phyloP scores from a whole-genome alignment of 2,329 filamentous ascomycete species.

The Paracoccidioides brasiliensis region DNA sequence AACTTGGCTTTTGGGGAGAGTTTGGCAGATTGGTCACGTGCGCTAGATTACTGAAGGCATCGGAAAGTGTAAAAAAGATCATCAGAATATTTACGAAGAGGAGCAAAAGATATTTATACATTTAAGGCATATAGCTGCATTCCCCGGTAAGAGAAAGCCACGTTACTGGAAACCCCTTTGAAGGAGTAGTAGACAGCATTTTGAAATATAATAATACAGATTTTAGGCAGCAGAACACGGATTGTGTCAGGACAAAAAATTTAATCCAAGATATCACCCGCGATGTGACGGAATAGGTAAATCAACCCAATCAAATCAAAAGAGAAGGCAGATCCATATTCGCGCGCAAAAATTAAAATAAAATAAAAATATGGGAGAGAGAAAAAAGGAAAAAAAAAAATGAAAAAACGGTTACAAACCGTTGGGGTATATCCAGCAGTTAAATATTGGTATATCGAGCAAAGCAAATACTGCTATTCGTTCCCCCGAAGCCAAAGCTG shows the following conservation, averaged over 20 bases:
- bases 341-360: no score
- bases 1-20: not conserved
- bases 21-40: not conserved
- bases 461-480: constrained; percentile 83
- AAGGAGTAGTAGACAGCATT: not conserved
- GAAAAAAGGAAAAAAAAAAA: not conserved
- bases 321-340: no score
- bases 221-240: not conserved
- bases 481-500: constrained; percentile 95
- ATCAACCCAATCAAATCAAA: no score
- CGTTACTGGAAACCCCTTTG: not conserved
- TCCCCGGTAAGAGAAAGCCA: no score
- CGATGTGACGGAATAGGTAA: no score
- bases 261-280: no score
- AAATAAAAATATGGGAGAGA: no score
- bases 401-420: not conserved
- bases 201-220: not conserved
- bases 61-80: no score
- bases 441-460: constrained; percentile 12
- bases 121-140: not conserved
- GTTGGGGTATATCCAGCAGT: constrained; percentile 2
- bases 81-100: no score
- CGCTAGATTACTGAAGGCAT: no score
- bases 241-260: no score
- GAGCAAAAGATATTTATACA: not conserved